A percentile compares a stretch with the other conserved stretches of the same genome.
These are phyloP conservation scores for Diaporthe capsici DNA, from an alignment of 2,329 filamentous ascomycete species.

Conservation along the genomic window DNA sequence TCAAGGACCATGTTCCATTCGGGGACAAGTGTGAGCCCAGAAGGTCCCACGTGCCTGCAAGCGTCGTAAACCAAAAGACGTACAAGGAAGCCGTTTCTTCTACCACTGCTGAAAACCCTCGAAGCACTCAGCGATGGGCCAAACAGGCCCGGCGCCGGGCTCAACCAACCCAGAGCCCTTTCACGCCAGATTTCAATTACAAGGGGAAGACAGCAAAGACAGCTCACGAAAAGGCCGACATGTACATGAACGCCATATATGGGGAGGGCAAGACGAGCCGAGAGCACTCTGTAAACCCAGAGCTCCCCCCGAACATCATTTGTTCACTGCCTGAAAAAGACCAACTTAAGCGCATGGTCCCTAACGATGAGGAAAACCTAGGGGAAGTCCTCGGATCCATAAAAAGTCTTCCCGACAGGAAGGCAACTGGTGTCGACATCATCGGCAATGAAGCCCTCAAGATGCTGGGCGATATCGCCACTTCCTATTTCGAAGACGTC, in stretches of 20 bases:
- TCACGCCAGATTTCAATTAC: background rate
- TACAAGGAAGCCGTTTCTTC: background rate
- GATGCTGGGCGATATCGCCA: background rate
- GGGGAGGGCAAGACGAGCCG: background rate
- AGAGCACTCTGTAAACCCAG: background rate
- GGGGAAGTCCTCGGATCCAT: background rate
- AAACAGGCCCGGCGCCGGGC: background rate
- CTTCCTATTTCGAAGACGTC: background rate
- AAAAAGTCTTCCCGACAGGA: background rate
- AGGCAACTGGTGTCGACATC: background rate
- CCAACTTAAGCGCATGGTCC: background rate
- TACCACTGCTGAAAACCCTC: background rate
- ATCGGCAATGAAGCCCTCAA: slow-evolving; percentile 3
- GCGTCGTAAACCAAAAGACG: background rate
- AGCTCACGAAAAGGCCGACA: background rate
- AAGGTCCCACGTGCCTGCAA: too few relatives aligned
- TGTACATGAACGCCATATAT: slow-evolving; percentile 1
- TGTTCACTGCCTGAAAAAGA: background rate
- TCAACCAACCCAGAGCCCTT: background rate
- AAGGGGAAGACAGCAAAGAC: background rate
- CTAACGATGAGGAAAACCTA: rapidly evolving
- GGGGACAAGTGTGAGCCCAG: background rate
- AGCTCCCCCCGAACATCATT: background rate
- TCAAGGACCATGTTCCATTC: background rate
- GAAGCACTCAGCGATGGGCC: background rate